Conservation (phyloP, 768 basidiomycete species). For the Pholiota microspora region DNA sequence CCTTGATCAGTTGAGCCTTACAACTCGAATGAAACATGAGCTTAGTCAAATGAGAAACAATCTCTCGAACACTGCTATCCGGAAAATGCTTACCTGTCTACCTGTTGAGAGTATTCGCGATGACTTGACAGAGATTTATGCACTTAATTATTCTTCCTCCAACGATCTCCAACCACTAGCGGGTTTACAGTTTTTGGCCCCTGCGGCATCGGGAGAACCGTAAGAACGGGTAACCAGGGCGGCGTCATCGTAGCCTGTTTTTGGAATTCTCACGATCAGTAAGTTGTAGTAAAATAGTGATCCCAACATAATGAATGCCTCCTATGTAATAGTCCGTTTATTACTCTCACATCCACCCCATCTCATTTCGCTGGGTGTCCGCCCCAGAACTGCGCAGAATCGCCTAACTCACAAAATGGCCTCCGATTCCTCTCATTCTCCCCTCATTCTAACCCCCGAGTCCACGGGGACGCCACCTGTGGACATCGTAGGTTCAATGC, state of each 20-base stretch:
- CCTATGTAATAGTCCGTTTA: not conserved
- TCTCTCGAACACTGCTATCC: no score
- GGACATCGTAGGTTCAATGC: conserved; percentile 3
- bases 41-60: no score
- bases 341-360: not conserved
- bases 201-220: not conserved
- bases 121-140: no score
- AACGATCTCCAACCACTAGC: not conserved
- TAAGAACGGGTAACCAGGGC: not conserved
- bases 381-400: not conserved
- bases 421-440: conserved; percentile 46
- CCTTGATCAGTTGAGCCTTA: not conserved
- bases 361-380: not conserved
- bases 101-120: no score
- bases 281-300: not conserved
- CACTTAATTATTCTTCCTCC: not conserved
- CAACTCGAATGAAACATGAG: no score
- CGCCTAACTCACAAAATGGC: conserved; percentile 26
- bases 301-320: not conserved
- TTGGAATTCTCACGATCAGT: not conserved
- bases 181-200: no score
- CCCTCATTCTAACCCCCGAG: conserved; percentile 59
- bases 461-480: conserved; percentile 42
- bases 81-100: no score
- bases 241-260: not conserved